Evolutionary conservation across 2,329 filamentous ascomycete species (phyloP).

Genomic region (Pestalotiopsis sp.): DNA sequence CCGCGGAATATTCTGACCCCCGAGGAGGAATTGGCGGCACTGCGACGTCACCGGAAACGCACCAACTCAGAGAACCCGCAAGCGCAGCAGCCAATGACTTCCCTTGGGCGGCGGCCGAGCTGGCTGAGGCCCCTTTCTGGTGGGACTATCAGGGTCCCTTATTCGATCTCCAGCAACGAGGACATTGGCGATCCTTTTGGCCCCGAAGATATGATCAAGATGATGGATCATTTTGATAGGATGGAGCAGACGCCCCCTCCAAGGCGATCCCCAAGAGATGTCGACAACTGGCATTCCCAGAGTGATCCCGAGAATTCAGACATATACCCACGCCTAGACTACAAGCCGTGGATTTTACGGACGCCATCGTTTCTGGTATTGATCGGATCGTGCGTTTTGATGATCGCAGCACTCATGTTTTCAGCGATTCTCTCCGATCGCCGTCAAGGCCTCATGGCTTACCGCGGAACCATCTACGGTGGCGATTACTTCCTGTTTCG

Average conservation of each 20-base stretch:
- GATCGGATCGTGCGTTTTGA: constrained; percentile 64
- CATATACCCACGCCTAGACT: constrained; percentile 59
- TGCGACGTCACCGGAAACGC: constrained; percentile 7
- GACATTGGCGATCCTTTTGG: not conserved
- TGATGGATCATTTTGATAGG: constrained; percentile 6
- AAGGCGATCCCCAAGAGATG: constrained; percentile 23
- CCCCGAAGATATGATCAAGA: not conserved
- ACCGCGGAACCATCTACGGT: constrained; percentile 67
- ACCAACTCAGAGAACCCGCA: not conserved
- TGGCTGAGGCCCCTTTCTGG: not conserved
- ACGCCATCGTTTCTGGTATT: constrained; percentile 63
- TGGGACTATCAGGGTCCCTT: not conserved
- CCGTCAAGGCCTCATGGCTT: constrained; percentile 68
- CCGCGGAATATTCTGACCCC: not conserved
- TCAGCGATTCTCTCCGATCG: constrained; percentile 68
- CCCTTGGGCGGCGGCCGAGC: not conserved
- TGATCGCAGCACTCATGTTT: constrained; percentile 73
- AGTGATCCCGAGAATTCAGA: constrained; percentile 36
- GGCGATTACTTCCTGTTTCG: constrained; percentile 83
- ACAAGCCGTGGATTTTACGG: constrained; percentile 72
- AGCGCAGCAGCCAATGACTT: not conserved
- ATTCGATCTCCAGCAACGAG: not conserved
- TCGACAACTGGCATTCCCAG: constrained; percentile 31
- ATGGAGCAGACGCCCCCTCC: not conserved
- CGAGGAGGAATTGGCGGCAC: constrained; percentile 11